Evolutionary conservation across 2,329 filamentous ascomycete genomes (phyloP).

Genomic region (Fusarium acutatum): DNA sequence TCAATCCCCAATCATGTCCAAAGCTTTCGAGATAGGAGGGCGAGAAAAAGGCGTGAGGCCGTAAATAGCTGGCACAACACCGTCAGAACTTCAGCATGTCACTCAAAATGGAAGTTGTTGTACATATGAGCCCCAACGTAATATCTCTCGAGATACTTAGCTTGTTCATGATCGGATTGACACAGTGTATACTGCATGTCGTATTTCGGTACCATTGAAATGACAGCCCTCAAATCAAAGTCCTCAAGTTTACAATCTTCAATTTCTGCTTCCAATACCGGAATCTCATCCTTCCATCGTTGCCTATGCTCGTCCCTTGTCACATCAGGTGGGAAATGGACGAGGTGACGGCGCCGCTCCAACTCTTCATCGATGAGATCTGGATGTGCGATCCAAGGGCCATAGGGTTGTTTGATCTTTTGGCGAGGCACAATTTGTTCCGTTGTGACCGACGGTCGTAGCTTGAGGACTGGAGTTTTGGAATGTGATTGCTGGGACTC

Average conservation of each 20-base stretch:
- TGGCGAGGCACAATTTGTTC: background rate
- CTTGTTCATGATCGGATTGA: background rate
- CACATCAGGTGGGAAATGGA: background rate
- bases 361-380: background rate
- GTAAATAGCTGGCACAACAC: background rate
- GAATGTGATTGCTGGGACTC: background rate
- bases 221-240: background rate
- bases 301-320: background rate
- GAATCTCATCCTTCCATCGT: background rate
- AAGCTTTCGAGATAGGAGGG: background rate
- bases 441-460: background rate
- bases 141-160: background rate
- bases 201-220: background rate
- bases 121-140: background rate
- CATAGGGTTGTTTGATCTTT: background rate
- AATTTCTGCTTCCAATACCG: background rate
- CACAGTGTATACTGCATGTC: background rate
- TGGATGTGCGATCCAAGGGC: background rate
- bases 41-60: background rate
- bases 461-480: background rate
- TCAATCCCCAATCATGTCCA: background rate
- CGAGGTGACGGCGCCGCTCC: background rate
- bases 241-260: background rate
- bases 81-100: background rate
- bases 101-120: background rate